A percentile compares a stretch with the other conserved stretches of the same genome.
Conservation (phyloP, 208 protist species). For the Acanthamoeba triangularis region DNA sequence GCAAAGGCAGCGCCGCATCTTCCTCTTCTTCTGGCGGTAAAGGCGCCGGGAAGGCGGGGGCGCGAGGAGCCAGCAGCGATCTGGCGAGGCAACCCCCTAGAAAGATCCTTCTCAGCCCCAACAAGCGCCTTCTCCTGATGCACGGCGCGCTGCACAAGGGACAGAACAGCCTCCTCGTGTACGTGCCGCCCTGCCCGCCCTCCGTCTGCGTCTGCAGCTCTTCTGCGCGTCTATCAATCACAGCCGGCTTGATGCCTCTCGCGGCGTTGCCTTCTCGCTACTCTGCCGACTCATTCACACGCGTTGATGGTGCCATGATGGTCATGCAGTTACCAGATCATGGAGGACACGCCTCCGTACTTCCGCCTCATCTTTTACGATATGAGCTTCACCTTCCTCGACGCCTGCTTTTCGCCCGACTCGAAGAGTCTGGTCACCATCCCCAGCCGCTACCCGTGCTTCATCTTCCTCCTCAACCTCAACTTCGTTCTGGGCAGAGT, state of each 20-base stretch:
- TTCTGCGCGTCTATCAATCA: neutral
- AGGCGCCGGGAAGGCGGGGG: neutral
- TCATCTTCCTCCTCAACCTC: conserved; percentile 76
- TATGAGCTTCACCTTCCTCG: conserved; percentile 73
- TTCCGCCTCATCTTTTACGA: conserved; percentile 78
- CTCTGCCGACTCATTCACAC: neutral
- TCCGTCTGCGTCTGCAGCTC: neutral
- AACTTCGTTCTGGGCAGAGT: conserved; percentile 72
- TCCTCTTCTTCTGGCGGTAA: neutral
- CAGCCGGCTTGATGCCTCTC: neutral
- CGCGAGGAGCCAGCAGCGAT: neutral
- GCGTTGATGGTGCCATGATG: neutral
- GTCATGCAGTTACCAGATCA: conserved; percentile 63
- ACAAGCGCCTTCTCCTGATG: conserved; percentile 68
- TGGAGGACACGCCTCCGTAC: conserved; percentile 47
- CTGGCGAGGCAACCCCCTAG: neutral
- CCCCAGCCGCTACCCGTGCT: conserved; percentile 71
- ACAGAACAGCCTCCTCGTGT: conserved; percentile 70
- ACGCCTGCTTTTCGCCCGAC: conserved; percentile 79
- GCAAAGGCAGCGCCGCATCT: neutral
- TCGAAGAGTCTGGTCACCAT: conserved; percentile 74
- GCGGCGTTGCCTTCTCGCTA: neutral
- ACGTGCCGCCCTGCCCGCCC: neutral
- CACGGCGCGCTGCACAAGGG: conserved; percentile 67
- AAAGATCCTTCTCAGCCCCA: conserved; percentile 71